A percentile compares a stretch with the other conserved stretches of the same genome.
These are phyloP conservation scores for Stentor coeruleus DNA, from an alignment of 73 alveolate species.

Conservation along the genomic window DNA sequence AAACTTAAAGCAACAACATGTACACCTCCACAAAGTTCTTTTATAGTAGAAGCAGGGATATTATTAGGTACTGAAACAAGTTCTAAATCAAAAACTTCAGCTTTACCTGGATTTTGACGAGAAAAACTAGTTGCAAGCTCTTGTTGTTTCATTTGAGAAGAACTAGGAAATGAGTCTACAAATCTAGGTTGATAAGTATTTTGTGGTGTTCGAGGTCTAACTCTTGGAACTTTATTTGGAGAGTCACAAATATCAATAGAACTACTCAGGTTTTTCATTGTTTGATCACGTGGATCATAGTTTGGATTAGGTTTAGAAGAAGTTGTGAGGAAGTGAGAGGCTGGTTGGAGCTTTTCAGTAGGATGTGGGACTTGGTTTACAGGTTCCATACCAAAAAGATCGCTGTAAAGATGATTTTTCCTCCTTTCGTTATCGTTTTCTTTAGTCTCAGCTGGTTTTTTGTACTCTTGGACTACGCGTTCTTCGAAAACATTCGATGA, in stretches of 20 bases:
- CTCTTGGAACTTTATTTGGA: background rate
- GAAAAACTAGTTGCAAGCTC: background rate
- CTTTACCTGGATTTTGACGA: background rate
- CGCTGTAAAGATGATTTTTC: background rate
- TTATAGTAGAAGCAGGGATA: background rate
- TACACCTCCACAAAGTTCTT: background rate
- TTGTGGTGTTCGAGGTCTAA: background rate
- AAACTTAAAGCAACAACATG: background rate
- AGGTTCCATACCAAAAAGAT: background rate
- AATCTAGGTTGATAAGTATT: background rate
- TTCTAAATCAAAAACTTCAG: background rate
- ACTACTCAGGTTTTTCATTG: background rate
- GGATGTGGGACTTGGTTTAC: background rate
- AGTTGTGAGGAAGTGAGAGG: background rate
- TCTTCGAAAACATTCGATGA: background rate
- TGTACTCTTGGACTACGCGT: background rate
- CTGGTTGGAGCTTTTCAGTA: background rate
- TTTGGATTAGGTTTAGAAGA: background rate
- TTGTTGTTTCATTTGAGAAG: background rate
- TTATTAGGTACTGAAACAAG: background rate
- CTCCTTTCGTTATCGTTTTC: background rate
- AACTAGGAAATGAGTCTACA: background rate
- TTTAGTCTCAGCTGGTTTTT: background rate
- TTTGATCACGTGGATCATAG: constrained; percentile 1
- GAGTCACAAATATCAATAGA: background rate